Evolutionary conservation across 2,329 filamentous ascomycete species (phyloP).

Genomic region (Nemania diffusa): DNA sequence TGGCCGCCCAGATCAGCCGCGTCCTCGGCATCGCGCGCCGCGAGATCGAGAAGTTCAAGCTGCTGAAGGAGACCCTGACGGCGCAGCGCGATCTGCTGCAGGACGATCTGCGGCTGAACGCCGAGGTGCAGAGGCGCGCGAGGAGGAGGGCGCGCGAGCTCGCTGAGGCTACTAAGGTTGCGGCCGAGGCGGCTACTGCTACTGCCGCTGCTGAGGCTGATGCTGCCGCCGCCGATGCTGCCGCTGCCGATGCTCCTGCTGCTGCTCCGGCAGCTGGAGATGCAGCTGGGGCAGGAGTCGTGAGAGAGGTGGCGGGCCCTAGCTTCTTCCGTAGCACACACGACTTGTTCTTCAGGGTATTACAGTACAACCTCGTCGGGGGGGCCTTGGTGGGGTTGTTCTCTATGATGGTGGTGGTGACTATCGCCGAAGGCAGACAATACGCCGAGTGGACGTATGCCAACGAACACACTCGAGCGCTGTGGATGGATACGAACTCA

Average conservation of each 20-base stretch:
- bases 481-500: slow-evolving; percentile 29
- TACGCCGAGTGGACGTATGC: slow-evolving; percentile 30
- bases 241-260: too few species aligned
- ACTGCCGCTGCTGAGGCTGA: too few species aligned
- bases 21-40: background rate
- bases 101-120: background rate
- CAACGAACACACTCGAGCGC: slow-evolving; percentile 36
- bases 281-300: too few species aligned
- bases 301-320: background rate
- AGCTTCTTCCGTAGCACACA: background rate
- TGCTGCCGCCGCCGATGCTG: too few species aligned
- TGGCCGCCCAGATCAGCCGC: slow-evolving; percentile 1
- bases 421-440: slow-evolving; percentile 36
- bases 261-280: too few species aligned
- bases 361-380: slow-evolving; percentile 5
- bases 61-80: background rate
- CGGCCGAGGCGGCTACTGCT: background rate
- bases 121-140: background rate
- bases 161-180: background rate
- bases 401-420: slow-evolving; percentile 24
- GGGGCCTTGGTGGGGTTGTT: slow-evolving; percentile 7
- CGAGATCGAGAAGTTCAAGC: background rate
- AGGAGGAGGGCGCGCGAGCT: background rate
- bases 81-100: slow-evolving; percentile 17
- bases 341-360: background rate